A percentile compares a stretch with the other conserved stretches of the same genome.
Conservation (phyloP, 2,329 filamentous ascomycete genomes). For the Aspergillus sp. region DNA sequence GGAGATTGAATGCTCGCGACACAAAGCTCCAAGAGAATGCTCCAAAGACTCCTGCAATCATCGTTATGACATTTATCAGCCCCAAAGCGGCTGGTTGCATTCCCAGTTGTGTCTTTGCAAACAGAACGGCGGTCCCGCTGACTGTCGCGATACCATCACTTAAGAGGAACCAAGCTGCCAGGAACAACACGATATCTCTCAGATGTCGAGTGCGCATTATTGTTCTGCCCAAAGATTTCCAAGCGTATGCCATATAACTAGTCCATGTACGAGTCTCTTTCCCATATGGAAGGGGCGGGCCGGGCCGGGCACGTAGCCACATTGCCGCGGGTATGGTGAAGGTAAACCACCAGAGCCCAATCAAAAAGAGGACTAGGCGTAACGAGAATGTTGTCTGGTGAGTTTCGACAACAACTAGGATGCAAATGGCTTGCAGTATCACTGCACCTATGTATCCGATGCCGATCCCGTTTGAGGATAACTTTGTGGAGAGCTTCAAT, state of each 20-base stretch:
- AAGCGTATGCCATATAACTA: slow-evolving; percentile 78
- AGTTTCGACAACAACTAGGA: slow-evolving; percentile 72
- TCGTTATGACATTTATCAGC: slow-evolving; percentile 91
- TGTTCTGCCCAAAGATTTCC: slow-evolving; percentile 82
- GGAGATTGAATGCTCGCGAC: slow-evolving; percentile 68
- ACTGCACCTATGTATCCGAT: slow-evolving; percentile 90
- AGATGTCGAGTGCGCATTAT: slow-evolving; percentile 71
- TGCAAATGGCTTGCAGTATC: slow-evolving; percentile 78
- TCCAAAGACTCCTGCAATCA: slow-evolving; percentile 77
- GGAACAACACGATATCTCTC: slow-evolving; percentile 79
- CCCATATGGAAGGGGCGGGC: slow-evolving; percentile 68
- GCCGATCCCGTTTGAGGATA: slow-evolving; percentile 89
- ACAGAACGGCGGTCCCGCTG: slow-evolving; percentile 89
- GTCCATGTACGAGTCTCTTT: slow-evolving; percentile 57
- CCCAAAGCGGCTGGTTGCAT: slow-evolving; percentile 89
- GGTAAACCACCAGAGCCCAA: slow-evolving; percentile 88
- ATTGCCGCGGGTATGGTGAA: slow-evolving; percentile 87
- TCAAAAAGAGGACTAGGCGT: slow-evolving; percentile 79
- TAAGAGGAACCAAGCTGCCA: slow-evolving; percentile 90
- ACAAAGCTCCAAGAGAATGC: slow-evolving; percentile 88
- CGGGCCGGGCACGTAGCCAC: slow-evolving; percentile 85
- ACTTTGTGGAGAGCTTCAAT: slow-evolving; percentile 80
- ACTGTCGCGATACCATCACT: slow-evolving; percentile 94
- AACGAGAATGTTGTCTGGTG: slow-evolving; percentile 82
- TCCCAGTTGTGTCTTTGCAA: slow-evolving; percentile 87